Evolutionary conservation across 2,329 filamentous ascomycete genomes (phyloP).

Genomic region (Cercospora zeae-maydis): DNA sequence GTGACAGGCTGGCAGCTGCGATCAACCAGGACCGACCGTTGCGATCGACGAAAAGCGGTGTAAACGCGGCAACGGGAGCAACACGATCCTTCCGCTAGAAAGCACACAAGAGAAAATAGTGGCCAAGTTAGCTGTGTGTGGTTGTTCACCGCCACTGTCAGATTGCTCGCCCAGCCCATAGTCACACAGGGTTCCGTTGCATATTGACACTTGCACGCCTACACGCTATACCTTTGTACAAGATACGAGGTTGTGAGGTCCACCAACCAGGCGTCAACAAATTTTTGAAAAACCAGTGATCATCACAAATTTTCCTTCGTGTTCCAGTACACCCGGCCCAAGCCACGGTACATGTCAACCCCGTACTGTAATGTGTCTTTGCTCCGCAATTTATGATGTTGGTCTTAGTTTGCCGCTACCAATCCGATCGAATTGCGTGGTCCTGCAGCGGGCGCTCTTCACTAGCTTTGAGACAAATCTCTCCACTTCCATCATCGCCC

Average conservation of each 20-base stretch:
- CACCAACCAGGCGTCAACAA: slow-evolving; percentile 5
- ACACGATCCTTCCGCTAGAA: slow-evolving; percentile 8
- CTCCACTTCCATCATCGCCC: slow-evolving; percentile 12
- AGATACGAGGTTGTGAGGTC: not conserved
- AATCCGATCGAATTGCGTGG: slow-evolving; percentile 5
- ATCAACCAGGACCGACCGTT: slow-evolving; percentile 2
- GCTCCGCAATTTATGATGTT: not conserved
- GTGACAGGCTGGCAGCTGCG: not conserved
- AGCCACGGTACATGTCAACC: not conserved
- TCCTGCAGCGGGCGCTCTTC: slow-evolving; percentile 9
- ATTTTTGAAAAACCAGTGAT: not conserved
- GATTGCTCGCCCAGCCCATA: not conserved
- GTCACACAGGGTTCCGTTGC: slow-evolving; percentile 15
- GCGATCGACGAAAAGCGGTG: not conserved
- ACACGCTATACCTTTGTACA: slow-evolving; percentile 2
- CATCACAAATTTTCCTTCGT: not conserved
- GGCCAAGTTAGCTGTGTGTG: slow-evolving; percentile 13
- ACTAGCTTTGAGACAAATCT: slow-evolving; percentile 10
- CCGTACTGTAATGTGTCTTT: not conserved
- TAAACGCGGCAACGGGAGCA: slow-evolving; percentile 11
- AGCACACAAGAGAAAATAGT: slow-evolving; percentile 11
- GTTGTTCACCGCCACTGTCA: slow-evolving; percentile 18
- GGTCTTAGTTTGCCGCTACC: not conserved
- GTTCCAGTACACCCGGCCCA: not conserved
- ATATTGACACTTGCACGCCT: not conserved